These are phyloP conservation scores for Talaromyces sp. DNA, from an alignment of 2,329 filamentous ascomycete genomes.

Conservation along the genomic window DNA sequence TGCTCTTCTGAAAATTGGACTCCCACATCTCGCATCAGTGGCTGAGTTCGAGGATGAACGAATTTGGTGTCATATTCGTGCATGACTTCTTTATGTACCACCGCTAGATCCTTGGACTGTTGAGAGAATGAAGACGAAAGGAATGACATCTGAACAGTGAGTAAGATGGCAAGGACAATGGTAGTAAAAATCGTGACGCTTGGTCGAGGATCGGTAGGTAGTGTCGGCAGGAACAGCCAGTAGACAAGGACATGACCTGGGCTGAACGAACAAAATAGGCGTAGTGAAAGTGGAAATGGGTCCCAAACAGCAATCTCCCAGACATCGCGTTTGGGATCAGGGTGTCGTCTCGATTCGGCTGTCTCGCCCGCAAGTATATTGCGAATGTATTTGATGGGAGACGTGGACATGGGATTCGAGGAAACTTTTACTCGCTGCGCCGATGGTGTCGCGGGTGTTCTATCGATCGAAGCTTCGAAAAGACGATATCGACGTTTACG, in stretches of 20 bases:
- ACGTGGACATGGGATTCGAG: conserved; percentile 71
- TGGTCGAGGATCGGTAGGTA: conserved; percentile 69
- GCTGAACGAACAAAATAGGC: conserved; percentile 85
- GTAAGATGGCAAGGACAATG: conserved; percentile 67
- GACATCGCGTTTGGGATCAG: conserved; percentile 71
- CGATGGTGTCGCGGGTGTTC: conserved; percentile 72
- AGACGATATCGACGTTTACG: conserved; percentile 83
- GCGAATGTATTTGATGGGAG: conserved; percentile 71
- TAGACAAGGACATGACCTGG: conserved; percentile 91
- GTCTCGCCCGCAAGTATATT: conserved; percentile 64
- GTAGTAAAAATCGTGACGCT: conserved; percentile 83
- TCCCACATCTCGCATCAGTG: conserved; percentile 70
- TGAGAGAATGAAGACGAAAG: conserved; percentile 72
- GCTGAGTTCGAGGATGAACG: conserved; percentile 84
- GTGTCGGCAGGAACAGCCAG: conserved; percentile 77
- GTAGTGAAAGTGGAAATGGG: conserved; percentile 75
- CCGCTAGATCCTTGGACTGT: conserved; percentile 75
- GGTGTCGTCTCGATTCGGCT: conserved; percentile 79
- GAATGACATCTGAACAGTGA: conserved; percentile 73
- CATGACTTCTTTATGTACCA: conserved; percentile 88
- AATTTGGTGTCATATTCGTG: conserved; percentile 96
- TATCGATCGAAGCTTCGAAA: conserved; percentile 81
- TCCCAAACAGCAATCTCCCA: conserved; percentile 97
- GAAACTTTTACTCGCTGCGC: conserved; percentile 85
- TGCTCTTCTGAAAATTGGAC: conserved; percentile 64